Evolutionary conservation across 2,329 filamentous ascomycete species (phyloP).

Genomic region (Ascochyta clinopodiicola): DNA sequence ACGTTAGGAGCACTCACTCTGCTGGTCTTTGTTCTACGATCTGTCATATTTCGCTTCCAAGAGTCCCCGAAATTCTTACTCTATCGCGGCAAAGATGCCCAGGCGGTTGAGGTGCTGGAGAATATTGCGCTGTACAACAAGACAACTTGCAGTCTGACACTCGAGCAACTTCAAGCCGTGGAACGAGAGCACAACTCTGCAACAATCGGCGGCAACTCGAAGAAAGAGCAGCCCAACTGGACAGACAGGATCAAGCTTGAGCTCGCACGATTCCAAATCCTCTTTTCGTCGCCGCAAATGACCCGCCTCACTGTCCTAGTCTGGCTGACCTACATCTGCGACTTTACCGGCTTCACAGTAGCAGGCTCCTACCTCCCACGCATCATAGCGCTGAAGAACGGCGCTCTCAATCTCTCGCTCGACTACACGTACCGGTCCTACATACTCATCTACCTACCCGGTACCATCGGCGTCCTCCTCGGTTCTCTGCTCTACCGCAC

Average conservation of each 20-base stretch:
- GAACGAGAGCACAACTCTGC: constrained; percentile 39
- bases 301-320: constrained; percentile 55
- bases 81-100: constrained; percentile 59
- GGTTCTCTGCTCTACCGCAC: constrained; percentile 57
- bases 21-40: constrained; percentile 58
- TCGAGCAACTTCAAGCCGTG: constrained; percentile 47
- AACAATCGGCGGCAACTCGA: constrained; percentile 37
- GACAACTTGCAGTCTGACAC: constrained; percentile 40
- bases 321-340: constrained; percentile 60
- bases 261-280: constrained; percentile 52
- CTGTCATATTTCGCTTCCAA: constrained; percentile 61
- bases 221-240: constrained; percentile 40
- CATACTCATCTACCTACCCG: constrained; percentile 62
- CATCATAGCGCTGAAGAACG: constrained; percentile 61
- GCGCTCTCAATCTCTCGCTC: constrained; percentile 52
- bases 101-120: constrained; percentile 56
- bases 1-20: constrained; percentile 51
- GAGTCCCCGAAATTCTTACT: constrained; percentile 68
- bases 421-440: constrained; percentile 60
- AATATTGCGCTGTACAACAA: constrained; percentile 54
- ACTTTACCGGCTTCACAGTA: constrained; percentile 59
- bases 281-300: constrained; percentile 54
- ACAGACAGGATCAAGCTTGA: constrained; percentile 49
- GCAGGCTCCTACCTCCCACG: constrained; percentile 58
- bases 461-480: constrained; percentile 59